Evolutionary conservation across 75 land plant species (phyloP), one percentile per base, ranked within the genome.

Genomic region (Pinus taeda): DNA sequence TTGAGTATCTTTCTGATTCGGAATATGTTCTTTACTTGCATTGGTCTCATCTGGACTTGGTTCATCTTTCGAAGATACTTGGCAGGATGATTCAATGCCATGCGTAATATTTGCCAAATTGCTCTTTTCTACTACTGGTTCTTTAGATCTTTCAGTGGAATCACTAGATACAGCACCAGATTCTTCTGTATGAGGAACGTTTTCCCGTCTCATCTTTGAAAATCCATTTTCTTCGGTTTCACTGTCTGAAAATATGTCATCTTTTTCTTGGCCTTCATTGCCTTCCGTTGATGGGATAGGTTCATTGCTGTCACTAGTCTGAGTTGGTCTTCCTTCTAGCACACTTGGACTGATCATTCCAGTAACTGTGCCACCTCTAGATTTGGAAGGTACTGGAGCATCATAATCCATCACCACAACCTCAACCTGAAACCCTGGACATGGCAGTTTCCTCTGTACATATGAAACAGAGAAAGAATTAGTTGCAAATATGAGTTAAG

Each of bases 401-500:
- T 96, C 86, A 74, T 87, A 88, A 79, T 95, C 99, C 59, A 84
- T 76, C 33, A 95, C 80, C 9, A 97, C 99, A 75, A 97, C 90
- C 75, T 97, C 99, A 30, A 97, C 88, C 65, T 92, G 98, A 70
- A 97, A 93, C 26, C 99, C 99, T 67, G 99, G 99, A 57, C 98
- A 92, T n/a, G 99, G 98, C 53, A 97, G 79, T 80, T 97, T 95
- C 73, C 99, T 95, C 99, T 97, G 90, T 79, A 86, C 57, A 57
- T 26, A 81, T 12, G 18, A 4, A 42, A n/a, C 8, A 17, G n/a
- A 42, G 42, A 69, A 73, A 5, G 13, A 11, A 24, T 74, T 4
- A 82, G 69, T 53, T 29, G 57, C 57, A 33, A 49, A 49, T 49
- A 49, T 49, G 55, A 1, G 55, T 9, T 49, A 49, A 49, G 55